A percentile compares a stretch with the other conserved stretches of the same genome.
Evolutionary conservation across 768 basidiomycete genomes (phyloP).

Genomic region (Chalciporus chontae): DNA sequence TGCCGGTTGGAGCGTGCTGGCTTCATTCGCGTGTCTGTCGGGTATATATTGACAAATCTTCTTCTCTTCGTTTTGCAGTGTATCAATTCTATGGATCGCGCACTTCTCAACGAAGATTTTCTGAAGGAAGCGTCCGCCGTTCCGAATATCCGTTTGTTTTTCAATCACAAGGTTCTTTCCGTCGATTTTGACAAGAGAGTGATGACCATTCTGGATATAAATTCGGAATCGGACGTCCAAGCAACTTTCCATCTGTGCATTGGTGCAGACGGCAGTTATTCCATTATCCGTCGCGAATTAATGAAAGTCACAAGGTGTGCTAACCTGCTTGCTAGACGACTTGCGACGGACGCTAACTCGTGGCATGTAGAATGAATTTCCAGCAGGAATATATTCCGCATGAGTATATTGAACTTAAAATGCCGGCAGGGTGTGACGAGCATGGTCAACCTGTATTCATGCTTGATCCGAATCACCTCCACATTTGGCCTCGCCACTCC

Average conservation of each 20-base stretch:
- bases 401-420: constrained; percentile 94
- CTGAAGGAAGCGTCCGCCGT: constrained; percentile 67
- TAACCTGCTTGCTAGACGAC: constrained; percentile 8
- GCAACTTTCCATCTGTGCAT: constrained; percentile 76
- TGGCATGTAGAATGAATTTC: constrained; percentile 78
- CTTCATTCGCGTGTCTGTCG: constrained; percentile 21
- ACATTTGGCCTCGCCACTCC: constrained; percentile 98
- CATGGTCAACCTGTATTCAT: constrained; percentile 66
- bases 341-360: constrained; percentile 14
- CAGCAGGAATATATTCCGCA: constrained; percentile 93
- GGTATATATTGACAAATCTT: constrained; percentile 21
- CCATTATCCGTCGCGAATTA: constrained; percentile 86
- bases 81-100: constrained; percentile 92
- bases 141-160: constrained; percentile 64
- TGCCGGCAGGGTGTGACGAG: constrained; percentile 72
- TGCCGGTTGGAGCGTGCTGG: constrained; percentile 6
- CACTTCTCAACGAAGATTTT: constrained; percentile 82
- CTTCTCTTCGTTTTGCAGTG: constrained; percentile 48
- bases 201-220: constrained; percentile 49
- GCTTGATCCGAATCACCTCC: constrained; percentile 93
- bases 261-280: constrained; percentile 94
- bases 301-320: constrained; percentile 90
- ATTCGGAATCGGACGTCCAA: constrained; percentile 40
- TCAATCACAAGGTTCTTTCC: constrained; percentile 75
- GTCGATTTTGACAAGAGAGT: constrained; percentile 70